Base-by-base conservation (phyloP, 768 basidiomycete genomes). In the Tephrocybe sp. region DNA sequence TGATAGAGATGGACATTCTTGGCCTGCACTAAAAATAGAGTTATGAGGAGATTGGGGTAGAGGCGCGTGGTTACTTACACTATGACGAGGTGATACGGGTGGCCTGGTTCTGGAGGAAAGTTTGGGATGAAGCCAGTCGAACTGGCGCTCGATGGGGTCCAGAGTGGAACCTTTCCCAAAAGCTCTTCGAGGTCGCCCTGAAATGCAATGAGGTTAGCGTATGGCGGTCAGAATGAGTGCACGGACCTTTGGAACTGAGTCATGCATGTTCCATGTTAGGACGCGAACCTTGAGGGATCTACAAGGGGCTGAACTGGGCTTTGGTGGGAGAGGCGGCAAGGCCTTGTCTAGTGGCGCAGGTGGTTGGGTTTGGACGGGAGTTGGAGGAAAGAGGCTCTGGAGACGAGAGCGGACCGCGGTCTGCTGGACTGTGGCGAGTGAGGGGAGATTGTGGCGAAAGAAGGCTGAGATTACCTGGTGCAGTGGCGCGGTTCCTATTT, bases 181-280 rank as follows among this genome's bases (percentile, higher is more conserved):
- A 91, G 71, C 51, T 90, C 86, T 55, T 80, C 78, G 43, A 91
- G 63, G 59, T 92, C 81, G 5, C 89, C 89, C 87, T 90, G 47
- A 1, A 35, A 28, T n/a, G 31, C 18, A 19, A 49, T 53, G 52
- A 53, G 48, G 25, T 46, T 30, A 46, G 43, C 28, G 38, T 39
- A 13, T 31, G n/a, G 12, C 25, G n/a, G 21, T 30, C 13, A 9
- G 13, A 28, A 24, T 30, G 47, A 43, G 26, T 15, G 15, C 16
- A 52, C 61, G 13, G 24, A 83, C 87, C 77, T 87, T 90, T 25
- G 89, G 89, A 5, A 90, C 60, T 0, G 84, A 84, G 54, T 90
- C 87, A 54, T 91, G 86, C 89, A 92, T 92, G 55, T 91, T 92
- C 89, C 89, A 92, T 30, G 86, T 86, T 27, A 89, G 44, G 39